Evolutionary conservation across 2,329 filamentous ascomycete genomes (phyloP).

Genomic region (Neonectria hederae): DNA sequence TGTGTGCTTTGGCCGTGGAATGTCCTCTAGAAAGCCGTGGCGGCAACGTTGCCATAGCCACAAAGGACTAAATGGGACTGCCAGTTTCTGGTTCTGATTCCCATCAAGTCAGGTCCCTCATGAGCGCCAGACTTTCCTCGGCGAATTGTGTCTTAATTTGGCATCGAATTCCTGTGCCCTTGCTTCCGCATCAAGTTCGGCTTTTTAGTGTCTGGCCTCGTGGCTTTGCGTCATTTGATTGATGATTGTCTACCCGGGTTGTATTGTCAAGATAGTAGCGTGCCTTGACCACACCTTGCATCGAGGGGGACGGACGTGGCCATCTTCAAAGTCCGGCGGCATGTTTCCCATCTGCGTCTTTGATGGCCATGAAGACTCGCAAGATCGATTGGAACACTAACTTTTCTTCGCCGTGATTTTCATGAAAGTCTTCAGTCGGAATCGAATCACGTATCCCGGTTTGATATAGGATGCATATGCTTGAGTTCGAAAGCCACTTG

Average conservation of each 20-base stretch:
- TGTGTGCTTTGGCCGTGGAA: conserved; percentile 4
- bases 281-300: not conserved
- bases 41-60: not conserved
- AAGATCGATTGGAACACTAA: not conserved
- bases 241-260: not conserved
- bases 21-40: not conserved
- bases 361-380: not conserved
- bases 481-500: no score
- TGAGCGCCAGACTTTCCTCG: not conserved
- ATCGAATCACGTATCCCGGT: not conserved
- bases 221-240: not conserved
- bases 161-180: not conserved
- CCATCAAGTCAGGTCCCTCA: not conserved
- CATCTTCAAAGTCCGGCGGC: not conserved
- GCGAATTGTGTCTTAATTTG: conserved; percentile 10
- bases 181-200: not conserved
- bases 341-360: not conserved
- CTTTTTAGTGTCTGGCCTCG: not conserved
- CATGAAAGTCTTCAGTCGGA: not conserved
- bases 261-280: not conserved
- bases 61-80: not conserved
- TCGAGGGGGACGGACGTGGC: not conserved
- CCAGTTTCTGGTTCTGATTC: not conserved
- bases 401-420: not conserved
- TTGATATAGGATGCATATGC: no score